Base-by-base conservation (phyloP, 1,139 yeast species). In the Nakaseomyces sp. region DNA sequence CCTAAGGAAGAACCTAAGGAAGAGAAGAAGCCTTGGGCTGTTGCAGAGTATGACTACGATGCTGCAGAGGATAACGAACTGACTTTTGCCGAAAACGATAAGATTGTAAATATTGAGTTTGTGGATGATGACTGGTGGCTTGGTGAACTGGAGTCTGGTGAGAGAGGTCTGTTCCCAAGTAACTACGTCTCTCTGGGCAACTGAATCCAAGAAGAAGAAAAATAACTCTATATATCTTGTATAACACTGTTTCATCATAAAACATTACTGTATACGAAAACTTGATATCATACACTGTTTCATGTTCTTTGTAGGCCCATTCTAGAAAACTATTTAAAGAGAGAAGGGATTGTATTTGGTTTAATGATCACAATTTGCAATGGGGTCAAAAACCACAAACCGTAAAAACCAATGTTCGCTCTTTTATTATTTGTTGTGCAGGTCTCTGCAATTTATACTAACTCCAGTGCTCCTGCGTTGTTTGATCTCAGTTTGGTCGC, bases 121-220 rank as follows among this genome's bases (percentile, higher is more conserved):
- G 84, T 85, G 13, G 96, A 88, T 55, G 95, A 86, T 42, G 96
- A 87, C 59, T 91, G 98, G 98, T 91, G 97, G 97, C 72, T 82
- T 47, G 98, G 98, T 41, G 79, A 79, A 54, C 67, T 77, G 47
- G 48, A 43, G 18, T 66, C 79, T 35, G 96, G 95, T 37, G 83
- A 79, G 52, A 72, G 76, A 51, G 94, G 94, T 45, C 71, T 91
- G 46, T 88, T 91, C 79, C 98, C 98, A 40, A 80, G 94, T 37
- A 87, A 85, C 66, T 88, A 84, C 60, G 97, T 91, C 41, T 61
- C 70, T 17, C 58, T 78, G 46, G 32, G 32, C 17, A 13, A 29
- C 32, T 29, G 32, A 29, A 5, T 5, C 12, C n/a, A n/a, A n/a
- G n/a, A n/a, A n/a, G n/a, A n/a, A n/a, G n/a, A n/a, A n/a, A n/a